Conservation (phyloP, 805 yeast species). For the Teunomyces gatunensis region DNA sequence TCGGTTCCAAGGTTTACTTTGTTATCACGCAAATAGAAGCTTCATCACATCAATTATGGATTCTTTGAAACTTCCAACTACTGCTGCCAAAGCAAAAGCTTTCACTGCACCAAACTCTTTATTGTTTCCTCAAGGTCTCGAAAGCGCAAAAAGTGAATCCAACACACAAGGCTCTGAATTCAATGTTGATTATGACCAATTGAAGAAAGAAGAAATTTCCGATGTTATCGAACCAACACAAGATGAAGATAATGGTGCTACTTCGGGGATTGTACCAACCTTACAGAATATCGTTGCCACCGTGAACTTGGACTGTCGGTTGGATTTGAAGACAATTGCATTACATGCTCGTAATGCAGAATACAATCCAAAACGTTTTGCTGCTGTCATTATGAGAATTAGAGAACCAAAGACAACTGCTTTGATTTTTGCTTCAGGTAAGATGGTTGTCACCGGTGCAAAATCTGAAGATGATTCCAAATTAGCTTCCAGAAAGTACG, state of each 20-base stretch:
- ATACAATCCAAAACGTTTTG: constrained; percentile 97
- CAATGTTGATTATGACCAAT: constrained; percentile 9
- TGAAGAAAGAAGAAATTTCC: constrained; percentile 14
- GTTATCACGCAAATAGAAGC: constrained; percentile 3
- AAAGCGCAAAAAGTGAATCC: constrained; percentile 17
- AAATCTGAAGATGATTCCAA: constrained; percentile 98
- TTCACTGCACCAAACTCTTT: constrained; percentile 67
- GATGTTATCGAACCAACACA: constrained; percentile 38
- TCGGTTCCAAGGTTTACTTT: constrained; percentile 14
- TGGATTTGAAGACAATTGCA: constrained; percentile 95
- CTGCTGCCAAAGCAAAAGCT: constrained; percentile 73
- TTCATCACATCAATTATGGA: constrained; percentile 46
- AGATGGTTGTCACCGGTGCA: constrained; percentile 99
- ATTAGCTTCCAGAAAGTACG: constrained; percentile 94
- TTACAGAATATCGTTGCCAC: constrained; percentile 96
- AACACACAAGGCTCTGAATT: constrained; percentile 10
- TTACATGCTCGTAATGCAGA: constrained; percentile 98
- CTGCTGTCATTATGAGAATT: constrained; percentile 98
- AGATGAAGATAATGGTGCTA: constrained; percentile 63
- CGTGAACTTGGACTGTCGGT: constrained; percentile 91
- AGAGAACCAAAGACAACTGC: constrained; percentile 99
- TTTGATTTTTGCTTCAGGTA: constrained; percentile 95
- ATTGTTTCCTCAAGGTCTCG: constrained; percentile 57
- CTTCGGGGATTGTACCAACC: constrained; percentile 96
- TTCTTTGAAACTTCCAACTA: constrained; percentile 70